Conservation (phyloP, 2,329 filamentous ascomycete genomes). For the Aspergillus brasiliensis region DNA sequence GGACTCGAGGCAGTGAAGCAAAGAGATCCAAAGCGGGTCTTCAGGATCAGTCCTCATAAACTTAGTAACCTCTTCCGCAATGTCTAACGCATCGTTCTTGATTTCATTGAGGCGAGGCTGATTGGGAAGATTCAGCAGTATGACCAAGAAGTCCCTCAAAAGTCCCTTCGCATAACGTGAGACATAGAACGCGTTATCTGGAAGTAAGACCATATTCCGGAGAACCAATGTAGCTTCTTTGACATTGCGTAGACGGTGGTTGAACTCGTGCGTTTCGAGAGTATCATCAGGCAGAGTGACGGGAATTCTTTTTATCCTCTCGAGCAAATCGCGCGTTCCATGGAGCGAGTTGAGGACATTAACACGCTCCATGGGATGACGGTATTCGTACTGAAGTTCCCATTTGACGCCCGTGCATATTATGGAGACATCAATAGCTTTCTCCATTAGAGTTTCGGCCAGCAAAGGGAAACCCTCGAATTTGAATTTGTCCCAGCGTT, state of each 20-base stretch:
- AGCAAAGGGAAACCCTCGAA: slow-evolving; percentile 90
- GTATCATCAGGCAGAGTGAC: slow-evolving; percentile 63
- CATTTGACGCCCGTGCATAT: slow-evolving; percentile 83
- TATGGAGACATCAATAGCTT: slow-evolving; percentile 74
- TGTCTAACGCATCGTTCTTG: slow-evolving; percentile 88
- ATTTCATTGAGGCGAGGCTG: slow-evolving; percentile 74
- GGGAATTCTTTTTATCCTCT: slow-evolving; percentile 67
- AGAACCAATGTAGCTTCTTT: slow-evolving; percentile 86
- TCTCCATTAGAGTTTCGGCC: slow-evolving; percentile 83
- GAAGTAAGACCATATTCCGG: slow-evolving; percentile 92
- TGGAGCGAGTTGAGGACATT: slow-evolving; percentile 65
- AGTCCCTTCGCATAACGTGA: slow-evolving; percentile 66
- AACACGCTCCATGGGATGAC: slow-evolving; percentile 53
- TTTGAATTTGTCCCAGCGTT: slow-evolving; percentile 92
- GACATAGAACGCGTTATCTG: slow-evolving; percentile 83
- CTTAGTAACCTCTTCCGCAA: slow-evolving; percentile 85
- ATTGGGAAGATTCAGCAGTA: slow-evolving; percentile 75
- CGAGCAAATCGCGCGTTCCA: slow-evolving; percentile 71
- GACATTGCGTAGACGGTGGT: slow-evolving; percentile 71
- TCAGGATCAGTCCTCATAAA: slow-evolving; percentile 71
- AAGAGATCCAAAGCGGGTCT: slow-evolving; percentile 76
- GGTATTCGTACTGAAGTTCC: slow-evolving; percentile 70
- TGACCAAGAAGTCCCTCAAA: slow-evolving; percentile 78
- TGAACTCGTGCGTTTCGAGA: slow-evolving; percentile 70
- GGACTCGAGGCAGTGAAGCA: slow-evolving; percentile 61